phyloP scores from a whole-genome alignment of 129 eudicot species.

The Sambucus nigra region DNA sequence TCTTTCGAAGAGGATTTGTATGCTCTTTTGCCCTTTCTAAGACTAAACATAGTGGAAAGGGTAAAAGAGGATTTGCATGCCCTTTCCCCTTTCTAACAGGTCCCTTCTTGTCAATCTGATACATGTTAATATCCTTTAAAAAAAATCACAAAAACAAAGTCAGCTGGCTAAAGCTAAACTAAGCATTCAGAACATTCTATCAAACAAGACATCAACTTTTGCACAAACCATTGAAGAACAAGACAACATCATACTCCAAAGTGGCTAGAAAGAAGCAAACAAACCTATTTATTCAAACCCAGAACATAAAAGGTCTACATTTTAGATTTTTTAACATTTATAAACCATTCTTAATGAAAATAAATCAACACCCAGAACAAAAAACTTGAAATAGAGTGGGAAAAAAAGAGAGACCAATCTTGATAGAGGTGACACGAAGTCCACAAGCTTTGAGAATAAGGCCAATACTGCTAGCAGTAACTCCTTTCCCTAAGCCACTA shows the following conservation, averaged over 20 bases:
- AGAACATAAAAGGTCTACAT: neutral
- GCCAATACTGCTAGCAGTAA: constrained; percentile 88
- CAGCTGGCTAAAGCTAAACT: no score
- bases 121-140: neutral
- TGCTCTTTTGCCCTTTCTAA: no score
- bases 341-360: neutral
- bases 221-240: neutral
- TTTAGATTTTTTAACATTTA: neutral
- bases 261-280: no score
- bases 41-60: neutral
- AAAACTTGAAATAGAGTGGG: neutral
- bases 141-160: no score
- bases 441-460: constrained; percentile 79
- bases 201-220: neutral
- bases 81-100: neutral
- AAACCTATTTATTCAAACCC: no score
- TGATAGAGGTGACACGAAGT: constrained; percentile 73
- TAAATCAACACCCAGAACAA: no score
- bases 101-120: neutral
- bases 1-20: no score
- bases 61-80: neutral
- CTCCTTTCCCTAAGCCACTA: constrained; percentile 91
- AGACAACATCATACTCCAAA: no score
- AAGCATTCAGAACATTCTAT: no score
- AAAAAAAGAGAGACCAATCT: constrained; percentile 46